phyloP scores from a whole-genome alignment of 2,329 filamentous ascomycete genomes.

The Xylaria sp. region DNA sequence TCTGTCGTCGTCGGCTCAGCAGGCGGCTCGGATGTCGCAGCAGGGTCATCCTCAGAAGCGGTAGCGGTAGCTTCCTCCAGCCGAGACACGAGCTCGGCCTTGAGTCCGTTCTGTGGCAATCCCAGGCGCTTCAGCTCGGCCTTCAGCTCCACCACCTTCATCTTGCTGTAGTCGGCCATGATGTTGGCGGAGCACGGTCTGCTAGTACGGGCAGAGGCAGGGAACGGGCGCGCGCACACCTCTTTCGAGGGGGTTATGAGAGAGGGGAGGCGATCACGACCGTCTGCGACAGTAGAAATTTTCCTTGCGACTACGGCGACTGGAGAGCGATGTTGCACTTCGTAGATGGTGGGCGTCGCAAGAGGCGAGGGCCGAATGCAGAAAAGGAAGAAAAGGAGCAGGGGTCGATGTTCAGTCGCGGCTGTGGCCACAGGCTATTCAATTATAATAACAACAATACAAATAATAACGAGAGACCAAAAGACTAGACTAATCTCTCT shows the following conservation, averaged over 20 bases:
- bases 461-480: slow-evolving; percentile 13
- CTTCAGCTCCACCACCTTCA: slow-evolving; percentile 81
- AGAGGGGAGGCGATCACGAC: neutral
- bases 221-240: slow-evolving; percentile 35
- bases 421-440: neutral
- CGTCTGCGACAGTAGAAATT: slow-evolving; percentile 12
- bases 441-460: neutral
- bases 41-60: slow-evolving; percentile 40
- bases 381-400: slow-evolving; percentile 7
- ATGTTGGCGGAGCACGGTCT: slow-evolving; percentile 50
- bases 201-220: slow-evolving; percentile 19
- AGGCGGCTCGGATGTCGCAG: slow-evolving; percentile 33
- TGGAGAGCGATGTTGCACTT: neutral
- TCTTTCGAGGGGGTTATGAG: slow-evolving; percentile 12
- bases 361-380: neutral
- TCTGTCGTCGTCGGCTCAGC: slow-evolving; percentile 36
- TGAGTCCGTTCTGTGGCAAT: slow-evolving; percentile 75
- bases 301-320: neutral
- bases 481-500: neutral
- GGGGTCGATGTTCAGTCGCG: slow-evolving; percentile 20
- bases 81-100: slow-evolving; percentile 76
- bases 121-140: slow-evolving; percentile 78
- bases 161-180: slow-evolving; percentile 64
- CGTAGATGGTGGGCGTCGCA: neutral
- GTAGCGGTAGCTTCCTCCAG: slow-evolving; percentile 60